These are phyloP conservation scores for Saccharomycopsis capsularis DNA, from an alignment of 805 yeast species.

Conservation along the genomic window DNA sequence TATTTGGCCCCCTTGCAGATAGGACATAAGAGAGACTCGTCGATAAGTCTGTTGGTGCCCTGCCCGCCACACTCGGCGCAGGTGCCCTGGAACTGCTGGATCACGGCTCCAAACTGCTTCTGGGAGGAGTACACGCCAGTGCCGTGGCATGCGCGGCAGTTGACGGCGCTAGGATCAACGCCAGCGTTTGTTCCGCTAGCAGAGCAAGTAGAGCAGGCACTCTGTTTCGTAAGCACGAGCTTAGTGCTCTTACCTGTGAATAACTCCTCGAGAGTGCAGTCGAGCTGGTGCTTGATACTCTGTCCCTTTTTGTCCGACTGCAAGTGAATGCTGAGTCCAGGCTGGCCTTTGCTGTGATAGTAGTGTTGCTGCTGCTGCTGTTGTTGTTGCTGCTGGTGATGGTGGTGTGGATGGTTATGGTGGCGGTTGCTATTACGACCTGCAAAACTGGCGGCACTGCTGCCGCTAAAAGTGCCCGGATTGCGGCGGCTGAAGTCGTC, in stretches of 20 bases:
- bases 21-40: slow-evolving; percentile 32
- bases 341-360: slow-evolving; percentile 21
- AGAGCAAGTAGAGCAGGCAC: slow-evolving; percentile 42
- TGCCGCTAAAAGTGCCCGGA: background rate
- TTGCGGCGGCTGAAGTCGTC: background rate
- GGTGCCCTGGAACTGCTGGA: slow-evolving; percentile 37
- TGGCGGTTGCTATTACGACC: background rate
- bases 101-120: slow-evolving; percentile 39
- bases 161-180: slow-evolving; percentile 13
- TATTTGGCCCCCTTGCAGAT: slow-evolving; percentile 41
- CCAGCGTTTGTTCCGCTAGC: slow-evolving; percentile 42
- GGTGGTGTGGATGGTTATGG: background rate
- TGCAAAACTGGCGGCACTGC: background rate
- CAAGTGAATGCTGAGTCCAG: background rate
- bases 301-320: slow-evolving; percentile 35
- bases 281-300: slow-evolving; percentile 50
- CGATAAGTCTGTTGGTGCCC: slow-evolving; percentile 29
- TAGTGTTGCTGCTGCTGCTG: slow-evolving; percentile 18
- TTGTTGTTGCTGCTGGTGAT: slow-evolving; percentile 22
- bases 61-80: slow-evolving; percentile 40
- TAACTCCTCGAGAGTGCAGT: slow-evolving; percentile 48
- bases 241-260: slow-evolving; percentile 51
- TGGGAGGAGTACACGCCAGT: slow-evolving; percentile 36
- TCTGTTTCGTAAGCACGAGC: slow-evolving; percentile 45
- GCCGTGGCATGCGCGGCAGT: slow-evolving; percentile 38